phyloP scores from a whole-genome alignment of 1,284 basidiomycete genomes.

The Volvariella volvacea region DNA sequence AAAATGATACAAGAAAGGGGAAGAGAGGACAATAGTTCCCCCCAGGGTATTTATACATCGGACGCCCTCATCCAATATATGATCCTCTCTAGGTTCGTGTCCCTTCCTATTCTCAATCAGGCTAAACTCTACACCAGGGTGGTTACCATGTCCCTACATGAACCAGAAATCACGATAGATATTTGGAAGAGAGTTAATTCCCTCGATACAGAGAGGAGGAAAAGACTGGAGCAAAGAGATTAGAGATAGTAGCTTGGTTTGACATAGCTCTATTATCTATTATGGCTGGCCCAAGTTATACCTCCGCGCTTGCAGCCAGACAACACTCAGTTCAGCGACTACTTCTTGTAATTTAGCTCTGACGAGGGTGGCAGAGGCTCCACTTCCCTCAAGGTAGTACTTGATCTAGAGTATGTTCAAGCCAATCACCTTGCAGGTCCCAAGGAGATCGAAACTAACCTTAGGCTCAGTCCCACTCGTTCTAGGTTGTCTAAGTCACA shows the following conservation, averaged over 20 bases:
- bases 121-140: slow-evolving; percentile 25
- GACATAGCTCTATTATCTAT: too few relatives aligned
- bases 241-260: not conserved
- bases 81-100: slow-evolving; percentile 52
- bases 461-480: slow-evolving; percentile 88
- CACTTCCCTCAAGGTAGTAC: slow-evolving; percentile 75
- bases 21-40: too few relatives aligned
- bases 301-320: slow-evolving; percentile 62
- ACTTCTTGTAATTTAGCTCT: slow-evolving; percentile 41
- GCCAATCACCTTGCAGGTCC: slow-evolving; percentile 1
- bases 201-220: slow-evolving; percentile 27
- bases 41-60: slow-evolving; percentile 32
- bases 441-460: slow-evolving; percentile 28
- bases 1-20: slow-evolving; percentile 20
- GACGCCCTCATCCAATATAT: slow-evolving; percentile 61
- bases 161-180: slow-evolving; percentile 34
- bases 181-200: slow-evolving; percentile 43
- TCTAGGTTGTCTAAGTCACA: slow-evolving; percentile 26
- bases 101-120: slow-evolving; percentile 12
- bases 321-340: slow-evolving; percentile 49
- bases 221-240: slow-evolving; percentile 7
- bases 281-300: slow-evolving; percentile 44
- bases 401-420: slow-evolving; percentile 54
- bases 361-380: slow-evolving; percentile 39
- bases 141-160: slow-evolving; percentile 41